phyloP scores from a whole-genome alignment of 2,329 filamentous ascomycete genomes.

The Claviceps sp. region DNA sequence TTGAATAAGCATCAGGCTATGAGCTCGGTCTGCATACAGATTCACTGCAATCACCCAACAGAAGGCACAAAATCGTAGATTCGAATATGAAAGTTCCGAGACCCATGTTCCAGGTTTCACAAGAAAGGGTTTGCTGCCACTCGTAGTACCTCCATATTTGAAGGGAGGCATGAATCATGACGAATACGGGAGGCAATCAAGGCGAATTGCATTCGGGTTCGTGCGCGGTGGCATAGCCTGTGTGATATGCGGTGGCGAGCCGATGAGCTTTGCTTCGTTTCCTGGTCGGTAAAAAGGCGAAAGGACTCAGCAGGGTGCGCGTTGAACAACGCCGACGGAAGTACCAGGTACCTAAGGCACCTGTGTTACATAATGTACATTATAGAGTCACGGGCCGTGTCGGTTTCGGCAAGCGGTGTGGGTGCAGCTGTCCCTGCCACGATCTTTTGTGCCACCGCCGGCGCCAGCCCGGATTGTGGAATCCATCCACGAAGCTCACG shows the following conservation, averaged over 20 bases:
- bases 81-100: too few species aligned
- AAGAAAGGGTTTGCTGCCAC: not conserved
- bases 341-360: too few species aligned
- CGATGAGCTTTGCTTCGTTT: not conserved
- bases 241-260: not conserved
- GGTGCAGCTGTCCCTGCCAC: not conserved
- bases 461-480: not conserved
- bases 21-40: not conserved
- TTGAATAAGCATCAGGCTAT: not conserved
- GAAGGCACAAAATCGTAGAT: not conserved
- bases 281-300: too few species aligned
- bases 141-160: not conserved
- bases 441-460: not conserved
- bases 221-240: not conserved
- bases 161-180: not conserved
- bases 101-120: not conserved
- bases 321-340: too few species aligned
- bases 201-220: not conserved
- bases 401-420: not conserved
- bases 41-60: not conserved
- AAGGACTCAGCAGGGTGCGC: too few species aligned
- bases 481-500: not conserved
- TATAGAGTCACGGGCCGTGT: not conserved
- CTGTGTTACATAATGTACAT: too few species aligned
- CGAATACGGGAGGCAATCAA: not conserved